Conservation (phyloP, 139 green algal genomes). For the Asterochloris sp. region DNA sequence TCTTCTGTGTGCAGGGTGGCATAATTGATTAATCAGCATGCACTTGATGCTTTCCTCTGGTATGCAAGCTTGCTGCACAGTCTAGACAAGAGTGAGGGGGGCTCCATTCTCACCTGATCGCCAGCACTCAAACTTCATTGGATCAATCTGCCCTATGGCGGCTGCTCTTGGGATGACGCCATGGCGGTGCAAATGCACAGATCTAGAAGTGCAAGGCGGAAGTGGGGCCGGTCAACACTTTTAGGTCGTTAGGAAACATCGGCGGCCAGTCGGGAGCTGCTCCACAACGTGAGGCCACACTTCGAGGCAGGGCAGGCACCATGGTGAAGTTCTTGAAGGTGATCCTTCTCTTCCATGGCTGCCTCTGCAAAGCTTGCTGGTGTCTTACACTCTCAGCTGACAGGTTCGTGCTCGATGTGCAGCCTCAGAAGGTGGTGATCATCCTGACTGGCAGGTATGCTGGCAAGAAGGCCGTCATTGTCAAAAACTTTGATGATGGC, state of each 20-base stretch:
- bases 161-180: not conserved
- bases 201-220: not conserved
- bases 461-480: constrained; percentile 91
- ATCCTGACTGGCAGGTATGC: constrained; percentile 72
- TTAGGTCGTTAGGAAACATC: not conserved
- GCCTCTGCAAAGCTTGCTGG: not conserved
- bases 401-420: constrained; percentile 8
- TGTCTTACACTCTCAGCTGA: not conserved
- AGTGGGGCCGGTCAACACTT: not conserved
- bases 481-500: constrained; percentile 98
- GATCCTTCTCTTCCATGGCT: not conserved
- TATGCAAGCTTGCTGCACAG: not conserved
- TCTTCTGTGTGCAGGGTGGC: not conserved
- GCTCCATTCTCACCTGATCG: too few relatives aligned
- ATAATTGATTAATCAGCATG: not conserved
- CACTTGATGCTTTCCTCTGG: not conserved
- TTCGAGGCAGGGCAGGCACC: not conserved
- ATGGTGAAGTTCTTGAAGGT: constrained; percentile 74
- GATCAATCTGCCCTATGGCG: too few relatives aligned
- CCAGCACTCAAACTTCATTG: too few relatives aligned
- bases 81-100: too few relatives aligned
- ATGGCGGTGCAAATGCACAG: not conserved
- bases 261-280: not conserved
- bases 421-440: constrained; percentile 84
- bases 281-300: too few relatives aligned